Conservation (phyloP, 305 asterid genomes). For the Fraxinus angustifolia region DNA sequence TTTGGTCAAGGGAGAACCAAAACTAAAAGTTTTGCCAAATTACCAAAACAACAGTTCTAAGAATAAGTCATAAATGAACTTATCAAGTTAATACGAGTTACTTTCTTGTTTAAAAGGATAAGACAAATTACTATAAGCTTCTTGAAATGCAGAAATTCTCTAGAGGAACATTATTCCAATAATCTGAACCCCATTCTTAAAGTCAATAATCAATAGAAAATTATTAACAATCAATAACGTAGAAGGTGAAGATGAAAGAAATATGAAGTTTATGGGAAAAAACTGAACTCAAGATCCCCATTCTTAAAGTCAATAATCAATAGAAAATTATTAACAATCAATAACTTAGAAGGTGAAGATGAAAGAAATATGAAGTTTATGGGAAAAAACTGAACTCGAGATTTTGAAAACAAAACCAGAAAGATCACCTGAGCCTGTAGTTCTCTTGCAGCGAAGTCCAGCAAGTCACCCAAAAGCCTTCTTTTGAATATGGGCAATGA, state of each 20-base stretch:
- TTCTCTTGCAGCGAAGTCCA: conserved; percentile 96
- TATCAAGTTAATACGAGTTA: background rate
- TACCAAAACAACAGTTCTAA: background rate
- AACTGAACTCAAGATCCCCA: background rate
- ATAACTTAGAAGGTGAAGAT: conserved; percentile 8
- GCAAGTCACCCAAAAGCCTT: conserved; percentile 88
- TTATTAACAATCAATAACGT: background rate
- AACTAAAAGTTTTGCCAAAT: conserved; percentile 8
- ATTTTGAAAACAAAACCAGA: conserved; percentile 15
- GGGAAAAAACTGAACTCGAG: background rate
- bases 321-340: background rate
- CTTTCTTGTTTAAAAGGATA: background rate
- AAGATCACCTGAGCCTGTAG: conserved; percentile 83
- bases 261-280: conserved; percentile 10
- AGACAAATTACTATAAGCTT: background rate
- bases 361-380: conserved; percentile 18
- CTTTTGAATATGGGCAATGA: conserved; percentile 90
- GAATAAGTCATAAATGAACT: background rate
- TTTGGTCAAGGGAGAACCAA: conserved; percentile 19
- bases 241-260: conserved; percentile 14
- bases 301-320: background rate
- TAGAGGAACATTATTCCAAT: background rate
- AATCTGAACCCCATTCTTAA: background rate
- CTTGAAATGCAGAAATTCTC: background rate
- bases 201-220: background rate